A percentile compares a stretch with the other conserved stretches of the same genome.
Conservation (phyloP, 2,329 filamentous ascomycete genomes). For the Penicillium aurantiogriseum region DNA sequence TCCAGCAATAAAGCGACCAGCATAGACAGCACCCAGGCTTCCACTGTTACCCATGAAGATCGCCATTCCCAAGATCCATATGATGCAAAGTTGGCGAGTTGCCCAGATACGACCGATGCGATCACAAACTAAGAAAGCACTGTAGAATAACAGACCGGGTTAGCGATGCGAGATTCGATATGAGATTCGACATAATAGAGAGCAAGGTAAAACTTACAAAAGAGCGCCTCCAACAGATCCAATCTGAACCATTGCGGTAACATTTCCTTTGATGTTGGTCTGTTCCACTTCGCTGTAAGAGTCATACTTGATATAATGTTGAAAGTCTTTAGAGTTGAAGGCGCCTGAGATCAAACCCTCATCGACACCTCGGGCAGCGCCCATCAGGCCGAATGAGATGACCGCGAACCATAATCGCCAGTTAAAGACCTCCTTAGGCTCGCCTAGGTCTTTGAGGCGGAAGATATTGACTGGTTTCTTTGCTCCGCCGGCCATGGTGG, state of each 20-base stretch:
- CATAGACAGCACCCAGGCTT: constrained; percentile 43
- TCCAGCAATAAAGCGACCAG: constrained; percentile 46
- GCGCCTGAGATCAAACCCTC: constrained; percentile 75
- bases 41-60: constrained; percentile 46
- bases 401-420: constrained; percentile 78
- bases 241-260: constrained; percentile 78
- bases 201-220: constrained; percentile 42
- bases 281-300: constrained; percentile 53
- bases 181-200: too few species aligned
- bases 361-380: constrained; percentile 74
- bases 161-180: not conserved
- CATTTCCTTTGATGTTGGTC: constrained; percentile 71
- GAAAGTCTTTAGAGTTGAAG: constrained; percentile 65
- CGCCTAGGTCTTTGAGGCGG: constrained; percentile 60
- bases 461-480: constrained; percentile 54
- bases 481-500: constrained; percentile 45
- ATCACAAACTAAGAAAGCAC: constrained; percentile 51
- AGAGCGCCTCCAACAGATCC: constrained; percentile 71
- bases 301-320: constrained; percentile 57
- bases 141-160: constrained; percentile 25
- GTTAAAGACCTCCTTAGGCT: constrained; percentile 70
- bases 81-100: constrained; percentile 40
- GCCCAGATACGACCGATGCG: constrained; percentile 47
- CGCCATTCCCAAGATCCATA: constrained; percentile 45
- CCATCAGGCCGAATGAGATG: constrained; percentile 70